phyloP scores from a whole-genome alignment of 495 filamentous ascomycete genomes.

The Hamigera avellanea region DNA sequence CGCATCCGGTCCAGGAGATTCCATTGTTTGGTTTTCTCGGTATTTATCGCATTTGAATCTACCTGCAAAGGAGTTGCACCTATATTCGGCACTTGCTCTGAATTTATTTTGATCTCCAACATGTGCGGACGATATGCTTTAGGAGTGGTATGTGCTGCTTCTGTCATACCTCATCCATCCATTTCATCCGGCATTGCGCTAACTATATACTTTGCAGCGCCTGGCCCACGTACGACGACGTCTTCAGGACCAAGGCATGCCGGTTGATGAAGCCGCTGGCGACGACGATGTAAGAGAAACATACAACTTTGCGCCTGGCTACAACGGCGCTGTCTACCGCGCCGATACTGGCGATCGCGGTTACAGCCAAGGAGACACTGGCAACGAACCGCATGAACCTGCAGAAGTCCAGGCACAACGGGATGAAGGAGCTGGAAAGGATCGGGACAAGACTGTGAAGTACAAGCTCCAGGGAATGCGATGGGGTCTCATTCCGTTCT shows the following conservation, averaged over 20 bases:
- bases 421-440: slow-evolving; percentile 4
- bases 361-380: slow-evolving; percentile 9
- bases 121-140: slow-evolving; percentile 90
- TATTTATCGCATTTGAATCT: too few relatives aligned
- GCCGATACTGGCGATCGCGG: slow-evolving; percentile 54
- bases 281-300: slow-evolving; percentile 65
- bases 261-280: slow-evolving; percentile 62
- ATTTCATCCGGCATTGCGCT: neutral
- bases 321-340: slow-evolving; percentile 76
- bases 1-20: slow-evolving; percentile 1
- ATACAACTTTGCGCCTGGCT: slow-evolving; percentile 90
- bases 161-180: neutral
- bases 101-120: slow-evolving; percentile 2
- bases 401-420: neutral
- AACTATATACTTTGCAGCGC: slow-evolving; percentile 19
- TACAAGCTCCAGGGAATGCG: slow-evolving; percentile 88
- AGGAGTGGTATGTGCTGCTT: slow-evolving; percentile 47
- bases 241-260: slow-evolving; percentile 64
- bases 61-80: too few relatives aligned
- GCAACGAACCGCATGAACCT: slow-evolving; percentile 6
- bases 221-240: slow-evolving; percentile 57
- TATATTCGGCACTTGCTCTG: neutral
- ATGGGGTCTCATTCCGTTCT: slow-evolving; percentile 88
- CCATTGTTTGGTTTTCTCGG: neutral
- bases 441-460: slow-evolving; percentile 22